Evolutionary conservation across 1,284 basidiomycete genomes (phyloP).

Genomic region (Cutaneotrichosporon sp.): DNA sequence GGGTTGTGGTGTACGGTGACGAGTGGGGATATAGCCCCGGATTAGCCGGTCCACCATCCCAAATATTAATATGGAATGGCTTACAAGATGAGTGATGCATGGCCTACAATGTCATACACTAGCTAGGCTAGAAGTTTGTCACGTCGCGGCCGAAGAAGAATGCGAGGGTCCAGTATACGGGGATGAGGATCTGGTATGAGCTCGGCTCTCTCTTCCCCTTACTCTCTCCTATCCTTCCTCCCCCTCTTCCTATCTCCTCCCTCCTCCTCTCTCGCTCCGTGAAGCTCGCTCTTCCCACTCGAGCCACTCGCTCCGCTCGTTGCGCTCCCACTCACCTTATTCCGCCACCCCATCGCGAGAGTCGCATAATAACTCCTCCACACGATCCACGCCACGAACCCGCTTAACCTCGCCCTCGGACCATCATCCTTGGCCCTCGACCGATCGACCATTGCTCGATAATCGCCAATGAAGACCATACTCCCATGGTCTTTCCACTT

Average conservation of each 20-base stretch:
- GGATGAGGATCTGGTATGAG: conserved; percentile 60
- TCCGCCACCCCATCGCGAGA: conserved; percentile 71
- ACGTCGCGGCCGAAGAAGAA: conserved; percentile 77
- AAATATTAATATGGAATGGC: no score
- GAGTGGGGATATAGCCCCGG: no score
- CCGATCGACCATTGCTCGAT: conserved; percentile 72
- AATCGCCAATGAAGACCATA: conserved; percentile 76
- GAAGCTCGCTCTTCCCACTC: background rate
- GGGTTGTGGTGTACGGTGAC: no score
- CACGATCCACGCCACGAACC: conserved; percentile 53
- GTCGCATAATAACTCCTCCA: conserved; percentile 57
- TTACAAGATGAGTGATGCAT: no score
- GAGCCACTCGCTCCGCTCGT: no score
- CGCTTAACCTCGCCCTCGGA: conserved; percentile 65
- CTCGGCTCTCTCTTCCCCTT: background rate
- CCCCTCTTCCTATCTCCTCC: background rate
- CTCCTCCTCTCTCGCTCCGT: no score
- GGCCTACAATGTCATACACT: no score
- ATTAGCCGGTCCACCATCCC: no score
- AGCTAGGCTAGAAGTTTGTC: conserved; percentile 62
- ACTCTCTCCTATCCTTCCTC: no score
- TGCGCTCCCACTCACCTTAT: conserved; percentile 53
- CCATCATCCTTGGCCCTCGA: conserved; percentile 59
- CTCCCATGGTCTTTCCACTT: conserved; percentile 70
- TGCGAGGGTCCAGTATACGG: conserved; percentile 59